Base-by-base conservation (phyloP, 2,329 filamentous ascomycete species). In the Penicillium freii region DNA sequence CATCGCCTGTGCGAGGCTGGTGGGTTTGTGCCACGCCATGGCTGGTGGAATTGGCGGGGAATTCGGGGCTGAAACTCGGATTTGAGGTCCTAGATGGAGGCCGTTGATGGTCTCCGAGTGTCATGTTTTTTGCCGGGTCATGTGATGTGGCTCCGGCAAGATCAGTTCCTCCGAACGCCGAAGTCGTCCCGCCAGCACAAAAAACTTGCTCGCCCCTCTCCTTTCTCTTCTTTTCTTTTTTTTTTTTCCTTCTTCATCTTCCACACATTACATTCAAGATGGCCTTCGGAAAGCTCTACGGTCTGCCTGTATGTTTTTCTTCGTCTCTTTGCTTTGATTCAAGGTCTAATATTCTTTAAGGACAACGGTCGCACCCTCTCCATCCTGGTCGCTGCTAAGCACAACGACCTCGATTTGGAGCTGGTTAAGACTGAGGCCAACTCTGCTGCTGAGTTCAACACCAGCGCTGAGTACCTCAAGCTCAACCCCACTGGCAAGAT, bases 281-380 rank as follows among this genome's bases (percentile, higher is more conserved):
- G 89, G 84, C 90, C 77, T 97, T 99, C 86, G 94, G 94, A 82
- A 99, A 96, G 84, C 87, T 99, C 75, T 97, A 94, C 87, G 90
- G 89, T 77, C 86, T 85, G 79, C 77, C 85, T 81, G 93, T 96
- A 87, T 70, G 82, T 73, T 65, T 38, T 15, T 47, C 9, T 21
- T 7, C 8, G 2, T 21, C 29, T 36, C 15, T 42, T n/a, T 34
- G 2, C 13, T n/a, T 44, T 47, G 23, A 5, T 27, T 34, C 36
- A n/a, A 10, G 43, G 4, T 51, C 43, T 52, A 29, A 33, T 29
- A 8, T 29, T 29, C 33, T 68, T 56, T 75, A 97, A 97, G 92
- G 85, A 84, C 76, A 96, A 97, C 86, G 83, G 90, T 80, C 92
- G 93, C 83, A 90, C 89, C 78, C 90, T 89, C 73, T 87, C 88